Evolutionary conservation across 208 protist genomes (phyloP).

Genomic region (Crithidia brevicula): DNA sequence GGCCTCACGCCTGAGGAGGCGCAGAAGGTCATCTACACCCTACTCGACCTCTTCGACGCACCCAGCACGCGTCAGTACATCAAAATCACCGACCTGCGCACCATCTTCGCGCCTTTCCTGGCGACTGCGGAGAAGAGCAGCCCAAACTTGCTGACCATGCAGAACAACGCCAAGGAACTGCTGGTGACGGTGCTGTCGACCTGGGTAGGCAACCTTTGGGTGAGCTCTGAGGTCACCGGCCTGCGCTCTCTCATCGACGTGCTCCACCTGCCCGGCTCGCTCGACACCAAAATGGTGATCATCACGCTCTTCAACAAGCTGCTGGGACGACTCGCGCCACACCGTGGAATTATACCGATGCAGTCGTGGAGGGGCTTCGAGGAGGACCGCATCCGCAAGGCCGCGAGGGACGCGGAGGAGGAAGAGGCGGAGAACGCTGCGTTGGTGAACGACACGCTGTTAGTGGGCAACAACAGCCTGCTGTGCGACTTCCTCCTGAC

Average conservation of each 20-base stretch:
- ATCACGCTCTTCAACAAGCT: slow-evolving; percentile 87
- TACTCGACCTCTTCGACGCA: slow-evolving; percentile 74
- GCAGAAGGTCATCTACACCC: slow-evolving; percentile 54
- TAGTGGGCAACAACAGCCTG: slow-evolving; percentile 28
- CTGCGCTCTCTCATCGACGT: slow-evolving; percentile 84
- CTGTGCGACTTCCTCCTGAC: slow-evolving; percentile 23
- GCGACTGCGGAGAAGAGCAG: slow-evolving; percentile 26
- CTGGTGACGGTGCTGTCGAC: slow-evolving; percentile 73
- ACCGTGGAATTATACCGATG: slow-evolving; percentile 70
- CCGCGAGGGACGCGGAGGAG: slow-evolving; percentile 26
- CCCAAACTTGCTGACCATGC: slow-evolving; percentile 41
- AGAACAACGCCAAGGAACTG: slow-evolving; percentile 84
- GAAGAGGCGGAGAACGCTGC: slow-evolving; percentile 17
- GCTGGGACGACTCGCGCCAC: slow-evolving; percentile 72
- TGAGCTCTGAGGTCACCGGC: slow-evolving; percentile 71
- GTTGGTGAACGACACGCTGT: slow-evolving; percentile 12
- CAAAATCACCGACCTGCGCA: slow-evolving; percentile 62
- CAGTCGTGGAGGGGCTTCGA: slow-evolving; percentile 73
- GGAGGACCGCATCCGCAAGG: slow-evolving; percentile 56
- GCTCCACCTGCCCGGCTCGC: slow-evolving; percentile 78
- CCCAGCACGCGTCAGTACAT: slow-evolving; percentile 78
- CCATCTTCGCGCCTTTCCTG: slow-evolving; percentile 83
- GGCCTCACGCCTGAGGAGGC: slow-evolving; percentile 60
- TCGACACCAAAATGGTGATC: slow-evolving; percentile 89
- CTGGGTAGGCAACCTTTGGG: slow-evolving; percentile 81